Evolutionary conservation across 164 flowering plant genomes (phyloP).

Genomic region (Akebia trifoliata): DNA sequence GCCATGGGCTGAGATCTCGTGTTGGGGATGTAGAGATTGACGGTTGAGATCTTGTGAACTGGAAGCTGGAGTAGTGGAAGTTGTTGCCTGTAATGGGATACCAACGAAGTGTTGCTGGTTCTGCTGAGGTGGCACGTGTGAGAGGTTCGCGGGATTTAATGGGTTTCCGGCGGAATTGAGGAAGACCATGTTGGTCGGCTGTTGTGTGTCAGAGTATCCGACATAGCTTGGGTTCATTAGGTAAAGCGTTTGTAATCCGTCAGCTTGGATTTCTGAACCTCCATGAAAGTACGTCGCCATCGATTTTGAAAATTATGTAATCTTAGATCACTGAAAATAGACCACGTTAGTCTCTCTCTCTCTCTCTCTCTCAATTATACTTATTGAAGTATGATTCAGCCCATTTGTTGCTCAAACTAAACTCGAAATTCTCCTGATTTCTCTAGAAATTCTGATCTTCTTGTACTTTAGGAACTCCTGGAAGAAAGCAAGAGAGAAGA

Average conservation of each 20-base stretch:
- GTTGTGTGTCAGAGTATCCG: slow-evolving; percentile 51
- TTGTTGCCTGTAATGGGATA: slow-evolving; percentile 38
- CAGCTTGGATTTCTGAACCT: slow-evolving; percentile 68
- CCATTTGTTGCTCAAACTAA: slow-evolving; percentile 19
- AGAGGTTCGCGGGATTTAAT: slow-evolving; percentile 15
- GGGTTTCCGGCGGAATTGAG: slow-evolving; percentile 36
- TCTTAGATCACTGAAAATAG: slow-evolving; percentile 21
- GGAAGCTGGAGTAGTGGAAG: not conserved
- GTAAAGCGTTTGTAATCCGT: slow-evolving; percentile 77
- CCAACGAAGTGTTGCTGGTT: slow-evolving; percentile 61
- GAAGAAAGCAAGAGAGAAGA: slow-evolving; percentile 14
- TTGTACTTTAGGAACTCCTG: slow-evolving; percentile 19
- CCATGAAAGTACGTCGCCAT: slow-evolving; percentile 91
- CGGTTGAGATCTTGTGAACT: slow-evolving; percentile 23
- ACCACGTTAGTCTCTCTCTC: too few species aligned
- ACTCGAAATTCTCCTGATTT: not conserved
- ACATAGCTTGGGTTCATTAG: slow-evolving; percentile 86
- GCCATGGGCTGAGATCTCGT: slow-evolving; percentile 47
- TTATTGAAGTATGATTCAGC: too few species aligned
- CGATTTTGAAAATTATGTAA: slow-evolving; percentile 8
- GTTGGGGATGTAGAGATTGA: slow-evolving; percentile 22
- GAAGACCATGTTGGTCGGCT: slow-evolving; percentile 43
- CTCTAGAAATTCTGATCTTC: not conserved
- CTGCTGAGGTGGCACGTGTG: slow-evolving; percentile 21
- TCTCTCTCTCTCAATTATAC: too few species aligned